These are phyloP conservation scores for Coemansia sp. DNA, from an alignment of 192 early-diverging fungal species.

Conservation along the genomic window DNA sequence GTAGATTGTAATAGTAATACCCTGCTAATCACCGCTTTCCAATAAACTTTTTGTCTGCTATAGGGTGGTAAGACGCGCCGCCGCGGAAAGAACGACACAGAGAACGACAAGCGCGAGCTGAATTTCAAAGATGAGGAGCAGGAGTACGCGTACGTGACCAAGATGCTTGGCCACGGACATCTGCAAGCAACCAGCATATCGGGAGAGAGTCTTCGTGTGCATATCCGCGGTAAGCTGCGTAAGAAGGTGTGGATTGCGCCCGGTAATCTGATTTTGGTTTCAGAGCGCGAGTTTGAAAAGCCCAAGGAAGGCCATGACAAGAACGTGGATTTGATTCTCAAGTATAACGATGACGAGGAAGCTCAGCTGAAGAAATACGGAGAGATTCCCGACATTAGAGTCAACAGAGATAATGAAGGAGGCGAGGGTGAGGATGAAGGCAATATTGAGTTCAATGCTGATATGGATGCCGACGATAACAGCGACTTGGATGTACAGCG, in stretches of 20 bases:
- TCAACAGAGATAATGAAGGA: conserved; percentile 43
- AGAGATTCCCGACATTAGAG: conserved; percentile 80
- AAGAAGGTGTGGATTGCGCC: conserved; percentile 96
- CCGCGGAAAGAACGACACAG: conserved; percentile 97
- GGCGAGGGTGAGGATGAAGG: conserved; percentile 77
- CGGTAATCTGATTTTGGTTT: conserved; percentile 88
- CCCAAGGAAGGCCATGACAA: conserved; percentile 54
- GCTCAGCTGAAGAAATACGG: conserved; percentile 87
- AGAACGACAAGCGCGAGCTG: conserved; percentile 92
- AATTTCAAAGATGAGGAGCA: conserved; percentile 97
- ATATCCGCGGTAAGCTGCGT: conserved; percentile 96
- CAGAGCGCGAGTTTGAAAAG: conserved; percentile 90
- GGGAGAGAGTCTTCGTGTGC: conserved; percentile 84
- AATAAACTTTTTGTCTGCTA: background rate
- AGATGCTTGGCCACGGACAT: conserved; percentile 97
- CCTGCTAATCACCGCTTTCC: too few relatives aligned
- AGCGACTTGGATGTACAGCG: conserved; percentile 77
- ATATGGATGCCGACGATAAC: conserved; percentile 59
- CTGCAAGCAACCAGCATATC: conserved; percentile 87
- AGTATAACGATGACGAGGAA: conserved; percentile 96
- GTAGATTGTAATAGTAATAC: conserved; percentile 4
- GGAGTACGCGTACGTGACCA: conserved; percentile 92
- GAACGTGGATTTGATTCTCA: conserved; percentile 83
- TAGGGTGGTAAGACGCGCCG: conserved; percentile 83
- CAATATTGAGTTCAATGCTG: conserved; percentile 8